phyloP scores from a whole-genome alignment of 2,329 filamentous ascomycete genomes.

The Coccinonectria pachysandricola region DNA sequence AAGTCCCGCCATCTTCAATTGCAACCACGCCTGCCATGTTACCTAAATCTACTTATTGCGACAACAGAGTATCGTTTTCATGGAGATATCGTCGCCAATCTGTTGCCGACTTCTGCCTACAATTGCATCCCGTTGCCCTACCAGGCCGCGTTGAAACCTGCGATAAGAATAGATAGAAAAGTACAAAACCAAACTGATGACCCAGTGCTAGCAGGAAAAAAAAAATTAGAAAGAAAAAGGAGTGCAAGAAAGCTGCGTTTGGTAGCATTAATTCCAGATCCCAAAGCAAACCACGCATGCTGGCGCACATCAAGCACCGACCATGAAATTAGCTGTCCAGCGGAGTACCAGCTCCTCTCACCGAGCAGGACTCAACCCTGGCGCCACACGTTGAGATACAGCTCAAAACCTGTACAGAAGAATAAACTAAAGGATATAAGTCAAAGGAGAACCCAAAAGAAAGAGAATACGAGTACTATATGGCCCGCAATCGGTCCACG shows the following conservation, averaged over 20 bases:
- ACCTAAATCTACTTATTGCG: no score
- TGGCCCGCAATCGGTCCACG: conserved; percentile 2
- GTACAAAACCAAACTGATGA: conserved; percentile 2
- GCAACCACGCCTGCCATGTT: no score
- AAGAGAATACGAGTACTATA: conserved; percentile 5
- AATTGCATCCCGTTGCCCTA: no score
- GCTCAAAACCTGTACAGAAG: conserved; percentile 6
- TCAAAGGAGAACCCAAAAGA: conserved; percentile 4
- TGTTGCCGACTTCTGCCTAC: no score
- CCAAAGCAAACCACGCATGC: conserved; percentile 4
- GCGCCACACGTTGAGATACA: conserved; percentile 18
- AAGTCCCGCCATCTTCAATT: no score
- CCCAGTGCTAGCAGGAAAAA: no score
- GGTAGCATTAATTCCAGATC: no score
- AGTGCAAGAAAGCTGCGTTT: conserved; percentile 4
- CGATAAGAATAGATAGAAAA: conserved; percentile 1
- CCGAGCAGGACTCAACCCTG: conserved; percentile 24
- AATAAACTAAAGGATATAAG: conserved; percentile 3
- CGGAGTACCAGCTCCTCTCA: conserved; percentile 28
- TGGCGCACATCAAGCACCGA: conserved; percentile 5
- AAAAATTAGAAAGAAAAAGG: conserved; percentile 2
- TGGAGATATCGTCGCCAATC: no score
- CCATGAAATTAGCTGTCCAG: conserved; percentile 15
- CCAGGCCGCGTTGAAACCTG: no score
- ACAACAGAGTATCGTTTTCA: no score